phyloP scores from a whole-genome alignment of 2,329 filamentous ascomycete species.

The Aureobasidium sp. region DNA sequence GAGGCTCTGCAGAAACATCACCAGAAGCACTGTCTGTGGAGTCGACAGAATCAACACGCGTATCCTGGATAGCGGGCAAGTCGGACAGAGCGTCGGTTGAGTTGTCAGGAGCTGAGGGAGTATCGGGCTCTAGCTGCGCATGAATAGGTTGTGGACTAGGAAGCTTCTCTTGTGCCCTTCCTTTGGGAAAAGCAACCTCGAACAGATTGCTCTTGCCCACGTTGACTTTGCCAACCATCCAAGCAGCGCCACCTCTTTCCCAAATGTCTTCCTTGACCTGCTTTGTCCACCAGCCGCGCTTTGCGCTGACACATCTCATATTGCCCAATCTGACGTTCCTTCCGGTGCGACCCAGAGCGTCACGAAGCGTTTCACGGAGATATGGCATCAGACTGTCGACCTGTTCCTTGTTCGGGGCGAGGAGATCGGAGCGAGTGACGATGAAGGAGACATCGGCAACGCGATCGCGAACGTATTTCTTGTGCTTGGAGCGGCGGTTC shows the following conservation, averaged over 20 bases:
- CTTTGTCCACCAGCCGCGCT: conserved; percentile 83
- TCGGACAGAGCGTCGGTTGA: background rate
- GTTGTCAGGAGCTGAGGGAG: background rate
- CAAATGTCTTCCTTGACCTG: conserved; percentile 79
- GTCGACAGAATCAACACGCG: background rate
- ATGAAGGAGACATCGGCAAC: conserved; percentile 80
- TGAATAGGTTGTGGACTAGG: background rate
- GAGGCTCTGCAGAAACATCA: background rate
- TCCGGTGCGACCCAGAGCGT: conserved; percentile 60
- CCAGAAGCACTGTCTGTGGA: background rate
- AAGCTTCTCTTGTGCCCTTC: conserved; percentile 27
- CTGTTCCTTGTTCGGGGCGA: conserved; percentile 74
- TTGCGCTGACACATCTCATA: conserved; percentile 75
- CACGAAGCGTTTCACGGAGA: conserved; percentile 64
- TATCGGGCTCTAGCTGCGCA: background rate
- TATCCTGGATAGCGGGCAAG: background rate
- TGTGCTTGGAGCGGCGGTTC: conserved; percentile 66
- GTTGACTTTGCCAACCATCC: conserved; percentile 98
- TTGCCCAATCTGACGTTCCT: conserved; percentile 76
- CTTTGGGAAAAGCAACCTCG: conserved; percentile 76
- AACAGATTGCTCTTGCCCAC: conserved; percentile 95
- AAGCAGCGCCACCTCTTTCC: conserved; percentile 73
- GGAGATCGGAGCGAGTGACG: conserved; percentile 77
- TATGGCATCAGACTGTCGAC: conserved; percentile 84
- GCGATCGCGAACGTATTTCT: conserved; percentile 56